Conservation (phyloP, 352 stramenopile species). For the Phytopythium litorale region DNA sequence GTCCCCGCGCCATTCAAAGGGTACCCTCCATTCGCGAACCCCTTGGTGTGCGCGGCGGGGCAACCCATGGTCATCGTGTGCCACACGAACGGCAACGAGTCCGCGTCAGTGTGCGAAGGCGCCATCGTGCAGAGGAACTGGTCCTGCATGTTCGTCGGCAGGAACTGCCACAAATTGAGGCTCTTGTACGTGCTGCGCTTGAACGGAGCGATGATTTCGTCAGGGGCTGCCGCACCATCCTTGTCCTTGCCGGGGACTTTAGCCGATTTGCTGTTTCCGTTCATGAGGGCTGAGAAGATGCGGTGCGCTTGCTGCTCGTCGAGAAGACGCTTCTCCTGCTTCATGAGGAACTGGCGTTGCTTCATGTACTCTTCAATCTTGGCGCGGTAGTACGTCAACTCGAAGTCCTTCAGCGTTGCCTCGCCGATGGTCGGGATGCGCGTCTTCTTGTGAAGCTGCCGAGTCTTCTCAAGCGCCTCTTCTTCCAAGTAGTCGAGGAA, state of each 20-base stretch:
- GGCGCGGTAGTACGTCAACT: conserved; percentile 60
- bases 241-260: conserved; percentile 23
- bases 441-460: conserved; percentile 48
- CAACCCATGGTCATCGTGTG: conserved; percentile 88
- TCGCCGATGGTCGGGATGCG: conserved; percentile 18
- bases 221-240: conserved; percentile 7
- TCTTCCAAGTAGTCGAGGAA: conserved; percentile 76
- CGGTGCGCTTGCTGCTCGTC: conserved; percentile 45
- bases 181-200: conserved; percentile 85
- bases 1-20: conserved; percentile 17
- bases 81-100: conserved; percentile 47
- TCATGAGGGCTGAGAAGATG: conserved; percentile 32
- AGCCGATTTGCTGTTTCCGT: conserved; percentile 12
- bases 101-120: conserved; percentile 14
- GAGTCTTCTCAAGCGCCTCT: conserved; percentile 46
- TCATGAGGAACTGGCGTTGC: conserved; percentile 73
- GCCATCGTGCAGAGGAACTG: conserved; percentile 68
- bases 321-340: conserved; percentile 60
- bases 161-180: conserved; percentile 70
- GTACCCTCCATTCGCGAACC: conserved; percentile 70
- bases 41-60: conserved; percentile 74
- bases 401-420: conserved; percentile 29
- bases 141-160: conserved; percentile 86
- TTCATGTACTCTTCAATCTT: conserved; percentile 76
- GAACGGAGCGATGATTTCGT: conserved; percentile 58